Evolutionary conservation across 2,329 filamentous ascomycete genomes (phyloP), one percentile per base, ranked within the genome.

Genomic region (Fusarium sp.): DNA sequence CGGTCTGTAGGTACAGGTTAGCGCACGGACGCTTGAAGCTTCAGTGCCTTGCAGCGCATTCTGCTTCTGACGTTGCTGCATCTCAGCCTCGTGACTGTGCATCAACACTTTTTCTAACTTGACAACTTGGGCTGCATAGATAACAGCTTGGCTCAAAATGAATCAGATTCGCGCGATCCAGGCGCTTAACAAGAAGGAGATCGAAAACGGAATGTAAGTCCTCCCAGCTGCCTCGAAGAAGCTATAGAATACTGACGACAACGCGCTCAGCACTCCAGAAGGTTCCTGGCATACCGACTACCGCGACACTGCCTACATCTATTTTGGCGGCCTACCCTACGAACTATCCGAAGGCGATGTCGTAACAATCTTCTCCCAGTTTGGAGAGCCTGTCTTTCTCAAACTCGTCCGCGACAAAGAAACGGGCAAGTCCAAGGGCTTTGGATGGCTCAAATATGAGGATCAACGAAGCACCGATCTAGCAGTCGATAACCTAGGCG

Each of bases 261-360:
- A 74, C 82, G 58, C 27, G 50, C 45, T 61, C 45, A 95, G 95
- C 77, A 89, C 92, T 3, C 92, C 95, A 47, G 92, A 95, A 84
- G 96, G 93, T 73, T 98, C 96, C 66, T 98, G 96, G 96, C 96
- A 98, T 82, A 92, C 93, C 82, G 97, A 99, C 86, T 99, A 98
- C 85, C 94, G 95, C 85, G 97, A 97, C 85, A 98, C 97, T 2
- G 97, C 97, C 69, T 99, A 96, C 83, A 87, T 99, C 81, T 98
- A 98, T 87, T 95, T 99, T 77, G 97, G 97, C 80, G 96, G 96
- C 31, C 89, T 99, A 14, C 95, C 95, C 5, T 97, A 94, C 84
- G 94, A 97, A 79, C 89, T 99, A 45, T 95, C 95, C 58, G 97
- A 99, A 86, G 97, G 97, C 83, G 97, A 99, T 84, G 89, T 99